Conservation (phyloP, 805 yeast species). For the Spathaspora boniae region DNA sequence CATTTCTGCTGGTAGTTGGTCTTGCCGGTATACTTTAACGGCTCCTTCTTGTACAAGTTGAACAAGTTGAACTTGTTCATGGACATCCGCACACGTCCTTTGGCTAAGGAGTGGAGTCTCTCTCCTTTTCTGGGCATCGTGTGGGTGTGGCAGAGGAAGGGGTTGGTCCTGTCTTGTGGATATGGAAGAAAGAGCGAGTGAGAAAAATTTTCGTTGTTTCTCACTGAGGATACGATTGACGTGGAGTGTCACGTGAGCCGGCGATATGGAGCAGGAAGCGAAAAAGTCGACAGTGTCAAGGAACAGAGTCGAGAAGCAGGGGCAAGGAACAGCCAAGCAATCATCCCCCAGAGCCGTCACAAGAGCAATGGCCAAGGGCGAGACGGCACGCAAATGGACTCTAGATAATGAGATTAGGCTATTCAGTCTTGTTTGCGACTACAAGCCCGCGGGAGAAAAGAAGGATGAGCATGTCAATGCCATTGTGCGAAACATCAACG, state of each 20-base stretch:
- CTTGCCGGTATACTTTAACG: conserved; percentile 49
- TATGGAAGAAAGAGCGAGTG: not conserved
- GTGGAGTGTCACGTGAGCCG: too few species aligned
- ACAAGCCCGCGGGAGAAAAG: conserved; percentile 63
- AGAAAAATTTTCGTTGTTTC: not conserved
- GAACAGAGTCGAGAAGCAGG: too few species aligned
- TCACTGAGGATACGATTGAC: too few species aligned
- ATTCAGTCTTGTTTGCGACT: conserved; percentile 57
- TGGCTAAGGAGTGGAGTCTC: conserved; percentile 52
- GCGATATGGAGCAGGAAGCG: too few species aligned
- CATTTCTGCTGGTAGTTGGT: conserved; percentile 91
- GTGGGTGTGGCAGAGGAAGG: not conserved
- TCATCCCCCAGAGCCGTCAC: too few species aligned
- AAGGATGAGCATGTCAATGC: conserved; percentile 42
- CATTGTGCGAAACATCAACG: conserved; percentile 38
- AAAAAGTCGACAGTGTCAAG: too few species aligned
- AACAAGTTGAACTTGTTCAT: conserved; percentile 90
- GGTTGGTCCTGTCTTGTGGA: not conserved
- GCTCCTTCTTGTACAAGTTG: conserved; percentile 76
- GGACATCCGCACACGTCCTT: conserved; percentile 80
- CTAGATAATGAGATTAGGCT: conserved; percentile 60
- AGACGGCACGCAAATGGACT: too few species aligned
- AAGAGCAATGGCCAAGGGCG: too few species aligned
- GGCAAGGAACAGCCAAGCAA: too few species aligned
- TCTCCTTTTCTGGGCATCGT: conserved; percentile 62